Percentiles rank a stretch among this genome's conserved stretches.
Evolutionary conservation across 2,329 filamentous ascomycete genomes (phyloP).

Genomic region (Fusarium buharicum): DNA sequence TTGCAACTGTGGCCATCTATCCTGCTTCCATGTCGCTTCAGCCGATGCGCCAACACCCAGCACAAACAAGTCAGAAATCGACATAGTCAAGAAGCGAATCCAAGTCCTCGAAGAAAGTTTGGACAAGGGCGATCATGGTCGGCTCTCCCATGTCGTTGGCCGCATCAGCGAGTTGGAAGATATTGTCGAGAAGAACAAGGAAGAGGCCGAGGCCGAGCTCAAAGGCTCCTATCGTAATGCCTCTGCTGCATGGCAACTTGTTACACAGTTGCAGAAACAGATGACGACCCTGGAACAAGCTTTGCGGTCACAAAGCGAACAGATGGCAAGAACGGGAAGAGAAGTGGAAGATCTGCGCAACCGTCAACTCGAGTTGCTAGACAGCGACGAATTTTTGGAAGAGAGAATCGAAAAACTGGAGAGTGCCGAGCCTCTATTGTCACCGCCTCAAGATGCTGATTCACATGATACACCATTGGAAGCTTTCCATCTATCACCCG

Average conservation of each 20-base stretch:
- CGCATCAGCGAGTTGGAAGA: slow-evolving; percentile 65
- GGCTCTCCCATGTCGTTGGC: slow-evolving; percentile 53
- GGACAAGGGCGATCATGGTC: slow-evolving; percentile 49
- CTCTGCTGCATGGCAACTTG: slow-evolving; percentile 63
- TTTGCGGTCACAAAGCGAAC: slow-evolving; percentile 54
- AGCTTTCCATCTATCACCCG: slow-evolving; percentile 31
- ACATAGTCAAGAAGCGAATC: slow-evolving; percentile 44
- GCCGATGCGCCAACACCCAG: slow-evolving; percentile 61
- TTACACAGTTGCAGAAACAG: slow-evolving; percentile 57
- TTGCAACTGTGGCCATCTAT: slow-evolving; percentile 69
- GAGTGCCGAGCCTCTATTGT: slow-evolving; percentile 37
- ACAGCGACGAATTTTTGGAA: slow-evolving; percentile 63
- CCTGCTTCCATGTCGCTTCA: slow-evolving; percentile 67
- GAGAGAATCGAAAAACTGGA: slow-evolving; percentile 64
- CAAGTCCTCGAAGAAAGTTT: slow-evolving; percentile 50
- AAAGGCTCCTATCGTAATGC: slow-evolving; percentile 66
- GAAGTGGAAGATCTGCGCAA: slow-evolving; percentile 59
- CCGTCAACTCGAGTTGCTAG: slow-evolving; percentile 61
- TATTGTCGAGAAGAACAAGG: slow-evolving; percentile 61
- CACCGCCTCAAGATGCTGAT: slow-evolving; percentile 39
- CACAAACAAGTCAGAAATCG: slow-evolving; percentile 55
- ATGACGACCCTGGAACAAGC: slow-evolving; percentile 51
- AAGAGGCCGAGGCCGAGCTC: slow-evolving; percentile 63
- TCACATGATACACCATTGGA: slow-evolving; percentile 17
- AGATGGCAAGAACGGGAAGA: slow-evolving; percentile 54